Conservation (phyloP, 257 asterid species). For the Solanum tarapatanum region DNA sequence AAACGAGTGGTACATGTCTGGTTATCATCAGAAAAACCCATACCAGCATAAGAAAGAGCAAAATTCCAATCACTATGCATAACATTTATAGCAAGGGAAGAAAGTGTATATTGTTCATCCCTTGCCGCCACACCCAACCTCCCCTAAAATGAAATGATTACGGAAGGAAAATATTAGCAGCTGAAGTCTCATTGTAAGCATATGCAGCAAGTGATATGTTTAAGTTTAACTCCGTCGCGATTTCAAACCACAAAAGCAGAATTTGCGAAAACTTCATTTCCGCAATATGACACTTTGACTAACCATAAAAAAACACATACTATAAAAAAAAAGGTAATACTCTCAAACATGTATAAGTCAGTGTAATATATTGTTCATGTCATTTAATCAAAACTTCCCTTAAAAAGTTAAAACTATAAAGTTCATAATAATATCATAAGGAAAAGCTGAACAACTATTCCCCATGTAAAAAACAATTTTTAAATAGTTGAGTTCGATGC, state of each 20-base stretch:
- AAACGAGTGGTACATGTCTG: slow-evolving; percentile 9
- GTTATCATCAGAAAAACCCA: neutral
- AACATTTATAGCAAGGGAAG: neutral
- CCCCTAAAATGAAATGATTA: neutral
- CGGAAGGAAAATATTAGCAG: neutral
- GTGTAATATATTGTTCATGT: neutral
- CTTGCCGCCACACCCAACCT: neutral
- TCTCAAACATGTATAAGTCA: neutral
- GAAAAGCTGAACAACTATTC: neutral
- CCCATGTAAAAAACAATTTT: neutral
- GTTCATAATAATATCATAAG: neutral
- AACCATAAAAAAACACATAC: neutral
- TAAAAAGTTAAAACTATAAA: too few relatives aligned
- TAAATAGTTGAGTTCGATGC: neutral
- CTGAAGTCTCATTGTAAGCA: neutral
- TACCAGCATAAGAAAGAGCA: neutral
- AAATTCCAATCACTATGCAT: neutral
- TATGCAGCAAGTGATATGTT: neutral
- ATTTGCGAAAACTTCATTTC: neutral
- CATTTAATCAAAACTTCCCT: neutral
- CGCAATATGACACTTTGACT: neutral
- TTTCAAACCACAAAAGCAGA: neutral
- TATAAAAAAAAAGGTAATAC: neutral
- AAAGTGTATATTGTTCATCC: neutral
- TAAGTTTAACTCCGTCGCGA: neutral